Percentiles rank a stretch among this genome's conserved stretches.
These are phyloP conservation scores for Spongospora subterranea DNA, from an alignment of 208 protist genomes.

Conservation along the genomic window DNA sequence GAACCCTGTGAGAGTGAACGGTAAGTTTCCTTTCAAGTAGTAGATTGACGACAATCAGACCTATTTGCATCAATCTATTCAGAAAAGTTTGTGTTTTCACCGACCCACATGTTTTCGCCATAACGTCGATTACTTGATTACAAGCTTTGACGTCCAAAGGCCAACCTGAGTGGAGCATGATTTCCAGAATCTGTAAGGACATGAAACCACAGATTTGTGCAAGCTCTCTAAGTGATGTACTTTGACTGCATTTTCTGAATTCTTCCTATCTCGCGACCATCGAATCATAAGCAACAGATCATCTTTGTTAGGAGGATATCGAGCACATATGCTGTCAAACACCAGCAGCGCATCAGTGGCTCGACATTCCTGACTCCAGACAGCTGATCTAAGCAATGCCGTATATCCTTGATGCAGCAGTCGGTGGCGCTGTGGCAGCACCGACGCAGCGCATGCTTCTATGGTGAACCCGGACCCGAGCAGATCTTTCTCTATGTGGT, in stretches of 20 bases:
- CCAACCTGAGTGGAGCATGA: slow-evolving; percentile 29
- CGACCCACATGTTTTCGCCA: background rate
- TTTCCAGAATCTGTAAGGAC: slow-evolving; percentile 14
- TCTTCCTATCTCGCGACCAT: background rate
- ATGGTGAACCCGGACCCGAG: background rate
- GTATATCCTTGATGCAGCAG: background rate
- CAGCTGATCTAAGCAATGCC: background rate
- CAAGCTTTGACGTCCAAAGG: slow-evolving; percentile 1
- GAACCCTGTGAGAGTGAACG: background rate
- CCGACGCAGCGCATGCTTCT: background rate
- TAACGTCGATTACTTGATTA: slow-evolving; percentile 42
- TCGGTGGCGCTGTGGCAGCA: background rate
- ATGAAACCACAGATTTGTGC: background rate
- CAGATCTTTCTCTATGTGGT: background rate
- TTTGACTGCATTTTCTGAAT: slow-evolving; percentile 19
- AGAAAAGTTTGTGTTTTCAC: background rate
- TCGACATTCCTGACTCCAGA: background rate
- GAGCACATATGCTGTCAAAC: slow-evolving; percentile 41
- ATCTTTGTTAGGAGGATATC: background rate
- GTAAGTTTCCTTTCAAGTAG: background rate
- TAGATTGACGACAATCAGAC: background rate
- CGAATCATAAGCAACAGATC: slow-evolving; percentile 12
- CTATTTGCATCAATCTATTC: background rate
- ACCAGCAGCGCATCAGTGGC: background rate
- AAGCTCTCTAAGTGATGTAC: background rate